Conservation (phyloP, 495 filamentous ascomycete species). For the Amniculicola lignicola region DNA sequence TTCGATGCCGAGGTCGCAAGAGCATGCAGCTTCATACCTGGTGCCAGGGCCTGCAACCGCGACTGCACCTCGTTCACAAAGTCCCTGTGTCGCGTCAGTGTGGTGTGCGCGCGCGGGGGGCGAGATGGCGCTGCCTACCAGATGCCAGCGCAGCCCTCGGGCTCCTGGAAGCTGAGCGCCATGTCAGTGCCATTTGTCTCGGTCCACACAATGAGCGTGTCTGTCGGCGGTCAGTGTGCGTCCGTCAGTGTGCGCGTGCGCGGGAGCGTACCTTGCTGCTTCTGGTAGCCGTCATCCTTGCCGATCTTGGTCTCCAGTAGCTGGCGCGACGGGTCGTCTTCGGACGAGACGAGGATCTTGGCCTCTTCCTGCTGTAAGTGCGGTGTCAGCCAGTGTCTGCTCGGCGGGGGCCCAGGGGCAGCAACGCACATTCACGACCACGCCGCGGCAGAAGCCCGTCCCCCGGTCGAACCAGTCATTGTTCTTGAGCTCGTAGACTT, state of each 20-base stretch:
- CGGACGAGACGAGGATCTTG: constrained; percentile 85
- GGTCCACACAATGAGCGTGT: constrained; percentile 98
- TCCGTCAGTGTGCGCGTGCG: constrained; percentile 1
- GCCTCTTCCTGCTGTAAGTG: constrained; percentile 63
- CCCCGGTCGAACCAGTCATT: constrained; percentile 99
- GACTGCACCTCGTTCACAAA: constrained; percentile 85
- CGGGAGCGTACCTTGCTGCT: constrained; percentile 81
- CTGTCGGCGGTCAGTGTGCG: constrained; percentile 45
- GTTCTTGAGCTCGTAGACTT: constrained; percentile 96
- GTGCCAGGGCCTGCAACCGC: constrained; percentile 45
- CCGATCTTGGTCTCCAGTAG: constrained; percentile 85
- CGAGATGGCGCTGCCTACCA: constrained; percentile 56
- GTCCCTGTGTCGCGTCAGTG: constrained; percentile 58
- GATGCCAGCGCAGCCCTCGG: constrained; percentile 87
- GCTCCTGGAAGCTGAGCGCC: constrained; percentile 97
- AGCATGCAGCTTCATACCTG: constrained; percentile 14
- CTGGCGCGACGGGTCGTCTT: constrained; percentile 79
- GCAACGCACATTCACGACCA: constrained; percentile 68
- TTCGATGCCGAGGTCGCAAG: not conserved
- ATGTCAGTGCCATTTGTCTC: constrained; percentile 85
- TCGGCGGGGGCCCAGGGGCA: not conserved
- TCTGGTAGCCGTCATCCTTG: constrained; percentile 96
- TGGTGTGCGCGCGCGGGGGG: not conserved
- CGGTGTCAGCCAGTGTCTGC: constrained; percentile 21
- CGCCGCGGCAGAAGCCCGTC: constrained; percentile 89